Conservation (phyloP, 176 grass and related monocot species). For the Aegilops longissima region DNA sequence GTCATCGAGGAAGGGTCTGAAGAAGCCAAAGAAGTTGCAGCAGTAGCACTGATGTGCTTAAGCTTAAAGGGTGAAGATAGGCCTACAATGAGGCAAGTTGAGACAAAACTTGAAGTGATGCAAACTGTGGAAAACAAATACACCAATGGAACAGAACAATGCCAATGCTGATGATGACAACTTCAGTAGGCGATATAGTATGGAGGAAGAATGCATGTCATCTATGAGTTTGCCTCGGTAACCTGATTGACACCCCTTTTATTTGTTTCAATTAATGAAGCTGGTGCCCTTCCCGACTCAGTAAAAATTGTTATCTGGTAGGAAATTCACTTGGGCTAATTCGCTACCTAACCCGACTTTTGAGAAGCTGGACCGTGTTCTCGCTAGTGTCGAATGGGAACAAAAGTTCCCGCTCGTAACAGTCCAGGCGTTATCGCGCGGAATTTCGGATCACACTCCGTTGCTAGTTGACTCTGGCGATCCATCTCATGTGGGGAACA, state of each 20-base stretch:
- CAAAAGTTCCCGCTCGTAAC: too few relatives aligned
- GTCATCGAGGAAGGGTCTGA: background rate
- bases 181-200: constrained; percentile 23
- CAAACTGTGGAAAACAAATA: background rate
- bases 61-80: constrained; percentile 9
- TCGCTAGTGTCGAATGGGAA: too few relatives aligned
- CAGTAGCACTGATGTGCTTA: constrained; percentile 32
- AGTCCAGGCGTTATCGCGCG: too few relatives aligned
- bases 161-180: background rate
- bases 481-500: too few relatives aligned
- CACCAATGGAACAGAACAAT: background rate
- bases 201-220: constrained; percentile 32
- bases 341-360: too few relatives aligned
- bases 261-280: background rate
- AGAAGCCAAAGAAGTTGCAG: constrained; percentile 24
- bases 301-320: background rate
- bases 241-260: background rate
- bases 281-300: background rate
- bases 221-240: constrained; percentile 22
- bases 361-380: too few relatives aligned
- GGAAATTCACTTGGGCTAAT: too few relatives aligned
- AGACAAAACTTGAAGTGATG: constrained; percentile 34
- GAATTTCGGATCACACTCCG: too few relatives aligned
- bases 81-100: background rate
- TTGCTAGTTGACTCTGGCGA: too few relatives aligned